Conservation (phyloP, 73 alveolate species). For the Paramecium sonneborni region DNA sequence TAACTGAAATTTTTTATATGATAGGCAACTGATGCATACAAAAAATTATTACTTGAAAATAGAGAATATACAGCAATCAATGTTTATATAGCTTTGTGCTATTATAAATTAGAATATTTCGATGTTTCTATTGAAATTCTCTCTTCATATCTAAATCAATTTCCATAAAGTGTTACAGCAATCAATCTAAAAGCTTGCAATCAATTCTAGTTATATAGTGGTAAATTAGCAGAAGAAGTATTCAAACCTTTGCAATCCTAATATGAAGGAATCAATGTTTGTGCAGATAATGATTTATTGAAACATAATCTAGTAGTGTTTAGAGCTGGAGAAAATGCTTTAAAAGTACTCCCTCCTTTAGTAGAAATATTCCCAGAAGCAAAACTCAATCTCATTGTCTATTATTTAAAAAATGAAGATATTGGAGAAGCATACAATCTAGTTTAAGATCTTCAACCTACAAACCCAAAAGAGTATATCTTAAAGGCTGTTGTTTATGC, state of each 20-base stretch:
- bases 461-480: constrained; percentile 95
- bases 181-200: constrained; percentile 98
- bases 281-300: constrained; percentile 93
- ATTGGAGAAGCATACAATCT: constrained; percentile 93
- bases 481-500: constrained; percentile 98
- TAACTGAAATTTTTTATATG: constrained; percentile 27
- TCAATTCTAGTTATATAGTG: constrained; percentile 95
- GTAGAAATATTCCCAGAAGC: constrained; percentile 98
- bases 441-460: constrained; percentile 97
- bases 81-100: constrained; percentile 98
- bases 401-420: constrained; percentile 93
- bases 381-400: constrained; percentile 93
- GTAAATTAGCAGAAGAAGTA: constrained; percentile 97
- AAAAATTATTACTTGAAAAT: constrained; percentile 86
- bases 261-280: constrained; percentile 92
- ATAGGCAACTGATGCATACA: constrained; percentile 86
- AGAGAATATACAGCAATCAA: constrained; percentile 92
- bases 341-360: constrained; percentile 93
- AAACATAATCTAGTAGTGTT: constrained; percentile 98
- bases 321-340: constrained; percentile 98
- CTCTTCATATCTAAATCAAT: constrained; percentile 82
- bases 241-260: constrained; percentile 81
- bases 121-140: constrained; percentile 97
- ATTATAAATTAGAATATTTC: constrained; percentile 96
- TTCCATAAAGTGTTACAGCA: constrained; percentile 88